Evolutionary conservation across 345 rosid species (phyloP).

Genomic region (Brassica carinata): DNA sequence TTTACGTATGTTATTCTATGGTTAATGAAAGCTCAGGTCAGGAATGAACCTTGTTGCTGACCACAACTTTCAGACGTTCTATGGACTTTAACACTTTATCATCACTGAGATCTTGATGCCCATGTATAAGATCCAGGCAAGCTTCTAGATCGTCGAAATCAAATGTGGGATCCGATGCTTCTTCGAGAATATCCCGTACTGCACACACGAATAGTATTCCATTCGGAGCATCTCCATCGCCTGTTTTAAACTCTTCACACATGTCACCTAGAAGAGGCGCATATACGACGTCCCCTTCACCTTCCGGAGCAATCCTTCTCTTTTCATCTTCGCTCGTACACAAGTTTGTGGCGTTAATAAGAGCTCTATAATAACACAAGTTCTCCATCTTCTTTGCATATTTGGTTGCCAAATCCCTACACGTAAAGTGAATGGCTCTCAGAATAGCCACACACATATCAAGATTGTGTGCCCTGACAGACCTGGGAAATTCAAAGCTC

Average conservation of each 20-base stretch:
- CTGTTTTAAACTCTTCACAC: constrained; percentile 12
- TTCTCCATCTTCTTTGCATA: neutral
- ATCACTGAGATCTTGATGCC: constrained; percentile 15
- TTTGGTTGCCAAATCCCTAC: constrained; percentile 18
- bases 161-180: constrained; percentile 5
- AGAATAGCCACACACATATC: constrained; percentile 32
- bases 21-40: neutral
- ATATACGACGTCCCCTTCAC: constrained; percentile 17
- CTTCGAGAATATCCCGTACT: constrained; percentile 28
- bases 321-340: constrained; percentile 21
- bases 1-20: neutral
- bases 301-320: constrained; percentile 20
- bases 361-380: neutral
- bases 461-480: constrained; percentile 23
- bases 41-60: neutral
- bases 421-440: constrained; percentile 29
- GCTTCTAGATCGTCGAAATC: neutral
- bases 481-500: constrained; percentile 19
- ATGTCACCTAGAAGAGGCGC: constrained; percentile 28
- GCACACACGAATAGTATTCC: neutral
- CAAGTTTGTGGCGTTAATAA: neutral
- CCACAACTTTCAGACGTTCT: neutral
- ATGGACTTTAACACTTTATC: neutral
- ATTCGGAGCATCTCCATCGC: neutral
- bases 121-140: constrained; percentile 15